Conservation (phyloP, 2,329 filamentous ascomycete genomes). For the Zelopaecilomyces penicillatus region DNA sequence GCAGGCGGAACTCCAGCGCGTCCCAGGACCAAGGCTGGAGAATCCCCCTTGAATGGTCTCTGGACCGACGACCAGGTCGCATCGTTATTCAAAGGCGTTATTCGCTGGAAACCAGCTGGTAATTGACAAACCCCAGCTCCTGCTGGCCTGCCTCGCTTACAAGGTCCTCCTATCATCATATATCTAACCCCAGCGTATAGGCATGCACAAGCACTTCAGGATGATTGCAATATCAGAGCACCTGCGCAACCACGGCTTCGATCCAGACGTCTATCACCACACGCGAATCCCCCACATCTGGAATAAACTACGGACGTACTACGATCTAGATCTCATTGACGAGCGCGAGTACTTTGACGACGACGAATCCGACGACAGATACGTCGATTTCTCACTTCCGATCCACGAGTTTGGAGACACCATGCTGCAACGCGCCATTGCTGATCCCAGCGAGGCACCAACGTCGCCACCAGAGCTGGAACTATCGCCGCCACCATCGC, state of each 20-base stretch:
- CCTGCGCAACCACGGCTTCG: constrained; percentile 70
- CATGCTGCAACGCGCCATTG: constrained; percentile 37
- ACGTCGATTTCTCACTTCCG: constrained; percentile 59
- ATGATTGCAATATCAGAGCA: constrained; percentile 81
- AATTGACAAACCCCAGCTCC: constrained; percentile 10
- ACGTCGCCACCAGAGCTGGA: constrained; percentile 39
- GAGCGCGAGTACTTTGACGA: constrained; percentile 68
- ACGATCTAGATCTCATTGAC: constrained; percentile 79
- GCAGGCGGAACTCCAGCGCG: constrained; percentile 39
- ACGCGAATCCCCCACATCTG: constrained; percentile 88
- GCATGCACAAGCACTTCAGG: constrained; percentile 89
- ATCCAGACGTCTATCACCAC: constrained; percentile 62
- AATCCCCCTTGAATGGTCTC: constrained; percentile 45
- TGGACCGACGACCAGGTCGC: constrained; percentile 97
- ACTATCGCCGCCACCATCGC: constrained; percentile 24
- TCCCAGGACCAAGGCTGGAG: constrained; percentile 13
- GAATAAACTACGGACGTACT: constrained; percentile 74
- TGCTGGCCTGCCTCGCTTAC: neutral
- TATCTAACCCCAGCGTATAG: constrained; percentile 31
- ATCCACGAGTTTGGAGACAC: constrained; percentile 34
- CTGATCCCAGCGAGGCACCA: constrained; percentile 38
- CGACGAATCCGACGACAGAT: constrained; percentile 49
- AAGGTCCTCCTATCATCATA: neutral
- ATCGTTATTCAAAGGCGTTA: constrained; percentile 84
- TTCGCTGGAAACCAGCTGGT: constrained; percentile 96